These are phyloP conservation scores for Naganishia onofrii DNA, from an alignment of 768 basidiomycete species.

Conservation along the genomic window DNA sequence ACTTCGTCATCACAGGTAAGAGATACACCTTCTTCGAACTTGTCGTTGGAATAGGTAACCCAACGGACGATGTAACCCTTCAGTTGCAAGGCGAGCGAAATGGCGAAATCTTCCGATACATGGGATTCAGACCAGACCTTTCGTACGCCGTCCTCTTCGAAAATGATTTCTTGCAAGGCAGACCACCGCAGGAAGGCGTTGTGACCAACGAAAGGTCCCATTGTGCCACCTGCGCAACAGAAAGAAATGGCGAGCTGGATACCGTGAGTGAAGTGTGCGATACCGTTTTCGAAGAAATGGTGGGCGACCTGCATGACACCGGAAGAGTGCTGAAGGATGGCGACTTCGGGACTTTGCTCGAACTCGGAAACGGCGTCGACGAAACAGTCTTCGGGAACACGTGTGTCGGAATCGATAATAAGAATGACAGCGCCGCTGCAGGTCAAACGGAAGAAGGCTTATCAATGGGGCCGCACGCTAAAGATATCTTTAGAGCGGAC, in stretches of 20 bases:
- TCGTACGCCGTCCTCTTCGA: conserved; percentile 65
- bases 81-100: conserved; percentile 59
- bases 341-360: conserved; percentile 73
- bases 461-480: too few species aligned
- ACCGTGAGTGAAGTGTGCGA: conserved; percentile 79
- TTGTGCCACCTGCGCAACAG: conserved; percentile 49
- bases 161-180: conserved; percentile 70
- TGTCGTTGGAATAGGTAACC: conserved; percentile 80
- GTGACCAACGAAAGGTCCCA: conserved; percentile 14
- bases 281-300: conserved; percentile 64
- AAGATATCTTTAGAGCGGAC: too few species aligned
- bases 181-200: conserved; percentile 55
- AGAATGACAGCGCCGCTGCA: conserved; percentile 32
- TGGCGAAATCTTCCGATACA: conserved; percentile 80
- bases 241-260: conserved; percentile 61
- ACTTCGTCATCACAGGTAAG: conserved; percentile 79
- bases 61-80: conserved; percentile 49
- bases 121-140: conserved; percentile 80
- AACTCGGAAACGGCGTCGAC: conserved; percentile 85
- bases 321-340: conserved; percentile 61
- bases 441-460: too few species aligned
- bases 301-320: conserved; percentile 47
- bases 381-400: conserved; percentile 63
- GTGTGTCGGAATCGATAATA: neutral
- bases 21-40: conserved; percentile 90